A percentile compares a stretch with the other conserved stretches of the same genome.
Evolutionary conservation across 352 stramenopile species (phyloP).

Genomic region (Pythium guiyangense): DNA sequence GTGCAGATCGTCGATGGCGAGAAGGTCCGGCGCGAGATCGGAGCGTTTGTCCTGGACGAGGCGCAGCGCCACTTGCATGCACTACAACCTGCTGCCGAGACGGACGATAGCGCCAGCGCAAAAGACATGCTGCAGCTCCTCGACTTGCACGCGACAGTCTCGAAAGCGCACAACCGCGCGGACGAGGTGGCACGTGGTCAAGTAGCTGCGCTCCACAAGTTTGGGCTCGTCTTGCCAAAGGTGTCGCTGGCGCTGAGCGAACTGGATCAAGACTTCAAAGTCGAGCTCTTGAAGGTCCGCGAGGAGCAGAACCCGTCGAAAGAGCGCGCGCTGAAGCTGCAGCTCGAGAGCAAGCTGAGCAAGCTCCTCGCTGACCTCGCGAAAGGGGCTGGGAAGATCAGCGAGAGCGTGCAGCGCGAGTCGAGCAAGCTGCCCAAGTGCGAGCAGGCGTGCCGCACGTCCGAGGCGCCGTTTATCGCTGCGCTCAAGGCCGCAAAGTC

Average conservation of each 20-base stretch:
- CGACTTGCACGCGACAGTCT: conserved; percentile 30
- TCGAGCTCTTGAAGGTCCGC: conserved; percentile 28
- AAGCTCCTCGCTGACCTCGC: conserved; percentile 21
- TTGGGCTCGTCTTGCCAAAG: conserved; percentile 37
- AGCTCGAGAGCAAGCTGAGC: conserved; percentile 36
- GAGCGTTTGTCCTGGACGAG: conserved; percentile 38
- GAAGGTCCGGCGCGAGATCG: conserved; percentile 50
- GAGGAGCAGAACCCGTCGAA: conserved; percentile 65
- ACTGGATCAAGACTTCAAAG: conserved; percentile 37
- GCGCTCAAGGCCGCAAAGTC: conserved; percentile 21
- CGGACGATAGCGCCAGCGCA: background rate
- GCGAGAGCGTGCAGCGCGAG: conserved; percentile 9
- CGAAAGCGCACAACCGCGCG: conserved; percentile 49
- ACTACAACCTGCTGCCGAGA: background rate
- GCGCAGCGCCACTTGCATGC: conserved; percentile 29
- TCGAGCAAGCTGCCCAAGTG: conserved; percentile 23
- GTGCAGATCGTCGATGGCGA: conserved; percentile 40
- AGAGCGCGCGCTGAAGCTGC: conserved; percentile 25
- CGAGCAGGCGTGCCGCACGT: conserved; percentile 6
- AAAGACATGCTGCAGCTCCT: conserved; percentile 24
- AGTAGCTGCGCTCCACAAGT: conserved; percentile 30
- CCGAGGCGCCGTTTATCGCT: conserved; percentile 16
- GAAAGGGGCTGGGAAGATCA: conserved; percentile 11
- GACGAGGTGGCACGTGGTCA: conserved; percentile 31
- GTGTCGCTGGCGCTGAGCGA: conserved; percentile 30